Conservation (phyloP, 495 filamentous ascomycete genomes). For the Aspergillus leporis region DNA sequence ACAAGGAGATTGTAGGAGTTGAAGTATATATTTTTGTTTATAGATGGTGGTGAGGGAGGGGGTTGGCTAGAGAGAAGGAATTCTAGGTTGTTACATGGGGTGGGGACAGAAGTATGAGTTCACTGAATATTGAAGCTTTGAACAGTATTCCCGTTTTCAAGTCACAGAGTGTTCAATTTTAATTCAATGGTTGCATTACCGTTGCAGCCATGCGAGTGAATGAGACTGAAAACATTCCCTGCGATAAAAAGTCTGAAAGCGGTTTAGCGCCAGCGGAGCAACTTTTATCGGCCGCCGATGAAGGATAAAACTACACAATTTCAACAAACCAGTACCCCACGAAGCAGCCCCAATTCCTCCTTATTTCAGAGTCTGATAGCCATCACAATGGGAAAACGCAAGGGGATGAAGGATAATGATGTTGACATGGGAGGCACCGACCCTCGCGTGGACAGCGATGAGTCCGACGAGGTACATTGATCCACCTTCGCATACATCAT, state of each 20-base stretch:
- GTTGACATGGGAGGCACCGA: constrained; percentile 44
- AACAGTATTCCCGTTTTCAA: no score
- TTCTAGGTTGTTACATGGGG: no score
- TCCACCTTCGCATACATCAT: background rate
- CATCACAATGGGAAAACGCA: constrained; percentile 53
- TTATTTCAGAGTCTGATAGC: background rate
- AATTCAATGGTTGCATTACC: no score
- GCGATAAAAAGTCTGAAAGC: constrained; percentile 25
- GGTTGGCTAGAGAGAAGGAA: no score
- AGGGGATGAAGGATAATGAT: constrained; percentile 47
- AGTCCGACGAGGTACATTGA: constrained; percentile 46
- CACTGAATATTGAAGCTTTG: no score
- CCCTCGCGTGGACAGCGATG: constrained; percentile 27
- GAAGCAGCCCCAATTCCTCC: background rate
- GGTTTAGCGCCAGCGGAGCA: constrained; percentile 22
- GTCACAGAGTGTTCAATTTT: background rate
- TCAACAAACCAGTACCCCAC: background rate
- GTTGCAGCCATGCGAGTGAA: no score
- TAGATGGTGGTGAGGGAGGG: no score
- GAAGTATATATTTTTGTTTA: no score
- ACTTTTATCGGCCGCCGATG: constrained; percentile 15
- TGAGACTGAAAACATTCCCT: background rate
- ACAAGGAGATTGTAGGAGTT: no score
- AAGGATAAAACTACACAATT: background rate
- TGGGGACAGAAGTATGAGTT: no score